Percentiles rank a stretch among this genome's conserved stretches.
phyloP scores from a whole-genome alignment of 768 basidiomycete species.

The Tephrocybe sp. region DNA sequence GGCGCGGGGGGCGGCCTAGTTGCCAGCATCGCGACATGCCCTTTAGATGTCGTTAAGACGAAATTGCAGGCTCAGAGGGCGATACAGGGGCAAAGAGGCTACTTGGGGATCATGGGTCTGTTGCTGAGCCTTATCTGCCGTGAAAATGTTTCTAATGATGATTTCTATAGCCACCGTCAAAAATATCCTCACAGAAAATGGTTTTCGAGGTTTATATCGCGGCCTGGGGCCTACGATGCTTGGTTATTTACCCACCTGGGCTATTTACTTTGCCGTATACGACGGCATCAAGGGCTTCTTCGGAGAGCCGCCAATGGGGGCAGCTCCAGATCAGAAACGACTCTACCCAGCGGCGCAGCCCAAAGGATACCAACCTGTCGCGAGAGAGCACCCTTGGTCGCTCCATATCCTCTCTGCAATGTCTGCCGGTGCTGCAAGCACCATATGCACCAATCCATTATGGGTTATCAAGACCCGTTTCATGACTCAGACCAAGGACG shows the following conservation, averaged over 20 bases:
- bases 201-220: slow-evolving; percentile 88
- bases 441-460: slow-evolving; percentile 90
- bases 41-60: slow-evolving; percentile 97
- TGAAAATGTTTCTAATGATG: slow-evolving; percentile 8
- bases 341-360: slow-evolving; percentile 81
- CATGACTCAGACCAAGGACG: slow-evolving; percentile 88
- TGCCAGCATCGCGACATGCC: slow-evolving; percentile 92
- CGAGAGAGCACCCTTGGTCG: slow-evolving; percentile 81
- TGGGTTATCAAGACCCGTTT: slow-evolving; percentile 99
- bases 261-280: slow-evolving; percentile 97
- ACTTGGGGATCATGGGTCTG: slow-evolving; percentile 75
- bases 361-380: slow-evolving; percentile 80
- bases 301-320: slow-evolving; percentile 59
- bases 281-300: slow-evolving; percentile 89
- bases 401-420: slow-evolving; percentile 93
- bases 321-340: slow-evolving; percentile 33
- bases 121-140: slow-evolving; percentile 15
- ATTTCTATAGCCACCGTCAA: slow-evolving; percentile 36
- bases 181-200: slow-evolving; percentile 55
- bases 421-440: slow-evolving; percentile 91
- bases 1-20: slow-evolving; percentile 95
- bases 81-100: slow-evolving; percentile 64
- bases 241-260: slow-evolving; percentile 98
- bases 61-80: slow-evolving; percentile 91
- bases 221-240: slow-evolving; percentile 96